Evolutionary conservation across 1,139 yeast species (phyloP), one percentile per base, ranked within the genome.

Genomic region (Geotrichum candidum): DNA sequence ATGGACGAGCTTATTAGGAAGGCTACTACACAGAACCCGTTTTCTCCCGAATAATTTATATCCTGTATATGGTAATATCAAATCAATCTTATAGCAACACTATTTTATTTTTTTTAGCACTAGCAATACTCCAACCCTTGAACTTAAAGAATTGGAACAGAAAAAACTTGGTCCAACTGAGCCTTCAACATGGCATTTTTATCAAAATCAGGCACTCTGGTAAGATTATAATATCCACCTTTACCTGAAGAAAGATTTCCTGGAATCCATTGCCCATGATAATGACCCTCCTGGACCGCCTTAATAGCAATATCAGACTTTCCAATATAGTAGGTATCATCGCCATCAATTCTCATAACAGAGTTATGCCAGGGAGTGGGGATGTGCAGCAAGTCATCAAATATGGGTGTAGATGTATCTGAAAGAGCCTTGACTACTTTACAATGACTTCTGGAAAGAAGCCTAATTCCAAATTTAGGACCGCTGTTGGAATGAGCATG

Each of bases 21-120:
- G 54, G 84, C 84, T 1, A 78, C 83, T 61, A 77, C 76, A 23
- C 84, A 82, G 67, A 77, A 79, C 51, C 84, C 85, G 33, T 83
- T 84, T 72, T 77, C 76, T 22, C 68, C 74, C 31, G 74, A 65
- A 33, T 57, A 45, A 23, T 9, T 22, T 31, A 52, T 15, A 31
- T 27, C 13, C 25, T n/a, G 3, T 52, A 27, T 31, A 11, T 27
- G 15, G 13, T 15, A 27, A 27, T 52, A 15, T 15, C n/a, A 41
- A n/a, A 41, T 18, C 7, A 52, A 52, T 52, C 13, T 31, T 52
- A 15, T 52, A 22, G 27, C 23, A 51, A 27, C 35, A 6, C 35
- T 25, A 7, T 51, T 51, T 23, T 15, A 10, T 51, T 51, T 25
- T 5, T 15, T 15, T 38, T 38, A 6, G 10, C 1, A 38, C 45